Evolutionary conservation across 345 rosid species (phyloP).

Genomic region (Melaleuca quinquenervia): DNA sequence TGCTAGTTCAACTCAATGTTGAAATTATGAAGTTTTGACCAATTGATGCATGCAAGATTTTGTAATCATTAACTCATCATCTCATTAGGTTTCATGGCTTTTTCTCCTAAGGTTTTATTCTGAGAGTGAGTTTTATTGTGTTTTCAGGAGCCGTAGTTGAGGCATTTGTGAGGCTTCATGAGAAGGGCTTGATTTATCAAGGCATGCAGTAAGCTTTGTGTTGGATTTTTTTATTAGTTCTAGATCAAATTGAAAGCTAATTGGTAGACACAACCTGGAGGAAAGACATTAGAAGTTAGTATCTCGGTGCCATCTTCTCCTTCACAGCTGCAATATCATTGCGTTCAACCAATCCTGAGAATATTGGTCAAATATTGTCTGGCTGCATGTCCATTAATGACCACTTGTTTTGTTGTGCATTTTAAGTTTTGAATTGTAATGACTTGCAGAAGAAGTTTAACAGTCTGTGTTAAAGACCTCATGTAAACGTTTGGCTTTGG

Average conservation of each 20-base stretch:
- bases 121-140: slow-evolving; percentile 12
- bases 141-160: slow-evolving; percentile 81
- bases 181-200: slow-evolving; percentile 92
- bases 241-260: background rate
- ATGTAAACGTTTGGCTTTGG: background rate
- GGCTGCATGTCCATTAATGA: background rate
- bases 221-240: background rate
- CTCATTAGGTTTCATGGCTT: background rate
- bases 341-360: background rate
- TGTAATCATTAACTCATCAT: background rate
- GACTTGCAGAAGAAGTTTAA: background rate
- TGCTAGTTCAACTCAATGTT: background rate
- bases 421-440: background rate
- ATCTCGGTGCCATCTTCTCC: background rate
- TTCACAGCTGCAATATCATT: background rate
- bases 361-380: background rate
- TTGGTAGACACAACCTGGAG: background rate
- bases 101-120: slow-evolving; percentile 2
- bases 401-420: background rate
- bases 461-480: background rate
- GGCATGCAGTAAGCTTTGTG: slow-evolving; percentile 17
- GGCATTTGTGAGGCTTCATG: slow-evolving; percentile 88
- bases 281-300: background rate
- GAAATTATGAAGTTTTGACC: background rate
- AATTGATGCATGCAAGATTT: background rate